Evolutionary conservation across 2,329 filamentous ascomycete genomes (phyloP), one percentile per base, ranked within the genome.

Genomic region (Aaosphaeria arxii): DNA sequence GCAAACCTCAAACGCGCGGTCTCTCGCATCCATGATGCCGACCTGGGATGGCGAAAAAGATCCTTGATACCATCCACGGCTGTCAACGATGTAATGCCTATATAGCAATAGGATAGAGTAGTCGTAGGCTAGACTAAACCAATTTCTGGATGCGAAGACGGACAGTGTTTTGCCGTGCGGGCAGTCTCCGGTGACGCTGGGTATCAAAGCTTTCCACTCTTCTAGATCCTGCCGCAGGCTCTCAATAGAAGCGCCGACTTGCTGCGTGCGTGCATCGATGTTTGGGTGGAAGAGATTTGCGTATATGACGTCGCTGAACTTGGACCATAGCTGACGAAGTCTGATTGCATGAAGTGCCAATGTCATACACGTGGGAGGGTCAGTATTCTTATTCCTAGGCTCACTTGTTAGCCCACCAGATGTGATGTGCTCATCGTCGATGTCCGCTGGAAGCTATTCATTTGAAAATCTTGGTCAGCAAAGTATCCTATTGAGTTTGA

Each of bases 31-130:
- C 17, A 46, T 42, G 9, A 46, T 38, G 5, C 36, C 40, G 28
- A 6, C 30, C 13, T 31, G 43, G 11, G 32, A 29, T 11, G 38
- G 30, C 17, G 17, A 24, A 24, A 24, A 24, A 24, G 17, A 24
- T 24, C 17, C 17, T 24, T 24, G 17, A 24, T 24, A 24, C 17
- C 17, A 24, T 24, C 17, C 17, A 24, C 17, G 17, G 17, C 17
- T 24, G 30, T 32, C 32, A 9, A 42, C 48, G 30, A 56, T 48
- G 31, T 47, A 53, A 28, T 42, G 63, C 1, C 70, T 61, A 44
- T 74, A 72, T 1, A 75, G 54, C 3, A 73, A 53, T 5, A 74
- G 55, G 24, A 74, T 64, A 1, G 70, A 67, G 47, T 74, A 64
- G 46, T 72, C 53, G 42, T 73, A 73, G 1, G 66, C 67, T 1